Evolutionary conservation across 78 protist genomes (phyloP).

Genomic region (Dictyostelium intermedium): DNA sequence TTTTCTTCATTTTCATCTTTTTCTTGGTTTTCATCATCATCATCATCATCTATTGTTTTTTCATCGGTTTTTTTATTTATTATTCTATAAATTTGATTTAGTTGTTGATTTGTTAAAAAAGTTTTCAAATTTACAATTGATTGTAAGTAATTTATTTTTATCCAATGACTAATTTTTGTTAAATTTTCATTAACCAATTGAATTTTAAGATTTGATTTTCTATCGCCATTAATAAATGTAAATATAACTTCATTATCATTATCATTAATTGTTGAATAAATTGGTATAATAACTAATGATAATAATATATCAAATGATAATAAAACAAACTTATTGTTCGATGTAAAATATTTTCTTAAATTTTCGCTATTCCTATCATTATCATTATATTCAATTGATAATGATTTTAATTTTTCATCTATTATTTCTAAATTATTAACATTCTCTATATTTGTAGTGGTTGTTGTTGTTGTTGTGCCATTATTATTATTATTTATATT

Average conservation of each 20-base stretch:
- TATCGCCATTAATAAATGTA: constrained; percentile 26
- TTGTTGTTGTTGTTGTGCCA: background rate
- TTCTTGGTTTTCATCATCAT: background rate
- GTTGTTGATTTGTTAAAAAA: background rate
- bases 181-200: background rate
- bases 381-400: background rate
- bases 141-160: background rate
- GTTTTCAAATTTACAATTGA: background rate
- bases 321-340: background rate
- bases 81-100: background rate
- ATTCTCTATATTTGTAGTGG: background rate
- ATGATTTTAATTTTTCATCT: constrained; percentile 5
- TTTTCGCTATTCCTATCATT: background rate
- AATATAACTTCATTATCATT: background rate
- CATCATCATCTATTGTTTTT: no score
- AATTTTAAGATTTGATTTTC: background rate
- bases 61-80: background rate
- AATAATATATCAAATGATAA: constrained; percentile 18
- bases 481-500: background rate
- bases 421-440: background rate
- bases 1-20: background rate
- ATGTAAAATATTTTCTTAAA: background rate
- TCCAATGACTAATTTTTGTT: background rate
- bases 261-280: background rate
- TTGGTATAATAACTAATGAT: background rate